Evolutionary conservation across 306 rosid genomes (phyloP), one percentile per base, ranked within the genome.

Genomic region (Trichosanthes cucumerina): DNA sequence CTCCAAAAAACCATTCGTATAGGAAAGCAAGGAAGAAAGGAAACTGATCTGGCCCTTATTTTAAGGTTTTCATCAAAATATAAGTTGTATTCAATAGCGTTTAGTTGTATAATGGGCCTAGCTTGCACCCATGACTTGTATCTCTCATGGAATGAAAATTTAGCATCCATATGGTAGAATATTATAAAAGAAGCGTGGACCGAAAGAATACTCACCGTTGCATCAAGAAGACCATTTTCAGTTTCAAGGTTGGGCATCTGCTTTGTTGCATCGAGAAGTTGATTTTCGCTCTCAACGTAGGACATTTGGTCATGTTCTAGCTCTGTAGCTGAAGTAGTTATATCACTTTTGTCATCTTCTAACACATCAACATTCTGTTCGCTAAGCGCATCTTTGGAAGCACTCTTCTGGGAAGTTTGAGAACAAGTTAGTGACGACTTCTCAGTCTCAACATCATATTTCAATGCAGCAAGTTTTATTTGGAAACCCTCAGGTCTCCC

Each of bases 401-500:
- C 84, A 68, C 14, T 83, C 74, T 56, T 82, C 59, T 31, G 66
- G 64, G 84, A 86, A 83, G 78, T 87, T 59, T 65, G 85, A 64
- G 86, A 85, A 78, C 47, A 81, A 83, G 84, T 88, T 79, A 71
- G 9, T 47, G 88, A 68, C 69, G 74, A 62, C 54, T 73, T 83
- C 81, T 81, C 82, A 2, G 54, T 47, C 82, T 84, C 84, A 80
- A 84, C 69, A 44, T 75, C 80, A 68, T 84, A 86, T 50, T 81
- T 82, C 54, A 88, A 75, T 68, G 89, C 28, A 77, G 76, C 66
- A 89, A 80, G 81, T 84, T 87, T 91, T 86, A 76, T 83, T 63
- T 23, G 87, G 76, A 88, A 69, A 33, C 84, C 77, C 64, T 81
- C 87, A 13, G 98, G 91, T 86, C 97, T 87, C 84, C 93, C 94